Evolutionary conservation across 2,329 filamentous ascomycete species (phyloP).

Genomic region (Aspergillus carbonarius): DNA sequence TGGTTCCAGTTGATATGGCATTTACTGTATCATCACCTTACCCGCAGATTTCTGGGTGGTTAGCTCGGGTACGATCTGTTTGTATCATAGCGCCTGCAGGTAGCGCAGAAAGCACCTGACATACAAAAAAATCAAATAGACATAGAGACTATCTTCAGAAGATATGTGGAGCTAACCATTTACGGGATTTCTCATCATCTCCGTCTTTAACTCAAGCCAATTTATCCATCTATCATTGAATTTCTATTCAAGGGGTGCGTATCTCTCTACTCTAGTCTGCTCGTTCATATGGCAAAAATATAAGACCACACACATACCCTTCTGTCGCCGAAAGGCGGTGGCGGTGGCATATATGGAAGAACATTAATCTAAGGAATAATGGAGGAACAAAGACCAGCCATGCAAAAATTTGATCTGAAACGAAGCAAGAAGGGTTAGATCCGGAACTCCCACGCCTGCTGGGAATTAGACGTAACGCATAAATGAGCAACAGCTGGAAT

Average conservation of each 20-base stretch:
- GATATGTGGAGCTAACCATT: no score
- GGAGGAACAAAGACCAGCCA: background rate
- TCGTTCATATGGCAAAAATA: background rate
- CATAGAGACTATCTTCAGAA: background rate
- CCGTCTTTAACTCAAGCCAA: background rate
- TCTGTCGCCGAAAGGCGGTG: no score
- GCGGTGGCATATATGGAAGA: background rate
- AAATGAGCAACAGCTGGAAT: background rate
- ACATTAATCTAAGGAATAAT: background rate
- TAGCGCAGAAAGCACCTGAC: background rate
- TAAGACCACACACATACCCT: background rate
- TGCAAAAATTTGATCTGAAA: background rate
- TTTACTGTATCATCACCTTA: background rate
- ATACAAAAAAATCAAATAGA: background rate
- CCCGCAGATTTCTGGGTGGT: background rate
- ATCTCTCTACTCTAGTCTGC: background rate
- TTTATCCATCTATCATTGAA: background rate
- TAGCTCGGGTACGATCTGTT: background rate
- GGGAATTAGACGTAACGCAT: background rate
- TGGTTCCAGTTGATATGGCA: background rate
- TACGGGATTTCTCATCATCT: no score
- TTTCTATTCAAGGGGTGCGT: background rate
- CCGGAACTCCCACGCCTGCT: background rate
- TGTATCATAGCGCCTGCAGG: constrained; percentile 1
- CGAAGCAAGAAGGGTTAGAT: background rate